Percentiles rank a stretch among this genome's conserved stretches.
Evolutionary conservation across 148 eudicot species (phyloP).

Genomic region (Fagopyrum homotropicum): DNA sequence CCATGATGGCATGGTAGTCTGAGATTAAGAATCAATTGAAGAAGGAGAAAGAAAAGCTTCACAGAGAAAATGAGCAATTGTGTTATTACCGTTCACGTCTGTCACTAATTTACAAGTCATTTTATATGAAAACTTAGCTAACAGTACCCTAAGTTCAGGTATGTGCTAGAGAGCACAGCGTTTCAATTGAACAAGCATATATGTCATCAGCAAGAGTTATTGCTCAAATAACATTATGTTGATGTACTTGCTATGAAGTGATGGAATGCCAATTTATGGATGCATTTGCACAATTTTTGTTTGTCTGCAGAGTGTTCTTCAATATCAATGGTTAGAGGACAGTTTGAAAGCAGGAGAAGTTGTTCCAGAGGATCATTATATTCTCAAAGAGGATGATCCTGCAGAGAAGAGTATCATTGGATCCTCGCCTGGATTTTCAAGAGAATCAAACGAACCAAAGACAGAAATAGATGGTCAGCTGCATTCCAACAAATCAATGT

Average conservation of each 20-base stretch:
- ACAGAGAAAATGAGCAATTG: no score
- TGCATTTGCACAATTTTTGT: background rate
- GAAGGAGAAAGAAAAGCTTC: no score
- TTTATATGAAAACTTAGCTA: no score
- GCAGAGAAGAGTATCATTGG: slow-evolving; percentile 16
- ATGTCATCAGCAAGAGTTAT: no score
- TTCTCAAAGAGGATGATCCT: slow-evolving; percentile 34
- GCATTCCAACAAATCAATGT: slow-evolving; percentile 25
- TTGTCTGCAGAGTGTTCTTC: slow-evolving; percentile 46
- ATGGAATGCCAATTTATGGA: background rate
- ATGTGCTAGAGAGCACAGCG: no score
- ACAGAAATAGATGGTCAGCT: slow-evolving; percentile 23
- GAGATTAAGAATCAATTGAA: no score
- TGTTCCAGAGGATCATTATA: slow-evolving; percentile 45
- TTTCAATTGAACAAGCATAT: no score
- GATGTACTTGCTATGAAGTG: background rate
- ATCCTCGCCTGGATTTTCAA: slow-evolving; percentile 18
- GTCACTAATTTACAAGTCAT: no score
- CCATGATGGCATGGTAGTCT: no score
- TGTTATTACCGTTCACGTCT: no score
- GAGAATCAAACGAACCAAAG: slow-evolving; percentile 14
- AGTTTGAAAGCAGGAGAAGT: slow-evolving; percentile 67
- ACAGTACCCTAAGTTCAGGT: no score
- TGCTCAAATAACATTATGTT: background rate
- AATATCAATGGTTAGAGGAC: slow-evolving; percentile 85